These are phyloP conservation scores for Eutreptiella sp. DNA, from an alignment of 208 protist species.

Conservation along the genomic window DNA sequence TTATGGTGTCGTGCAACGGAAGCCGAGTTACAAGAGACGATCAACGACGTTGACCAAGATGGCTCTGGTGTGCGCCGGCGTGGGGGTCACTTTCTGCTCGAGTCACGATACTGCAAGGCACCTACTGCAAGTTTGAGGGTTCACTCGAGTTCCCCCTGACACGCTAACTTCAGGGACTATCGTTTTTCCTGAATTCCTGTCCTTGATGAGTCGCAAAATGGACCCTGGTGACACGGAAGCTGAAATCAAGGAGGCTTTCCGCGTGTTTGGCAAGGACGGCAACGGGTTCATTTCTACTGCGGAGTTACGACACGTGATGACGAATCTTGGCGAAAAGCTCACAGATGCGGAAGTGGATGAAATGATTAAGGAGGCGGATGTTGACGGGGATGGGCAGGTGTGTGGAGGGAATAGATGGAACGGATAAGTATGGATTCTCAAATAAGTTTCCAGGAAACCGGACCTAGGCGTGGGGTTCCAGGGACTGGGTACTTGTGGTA, in stretches of 20 bases:
- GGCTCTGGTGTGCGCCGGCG: too few relatives aligned
- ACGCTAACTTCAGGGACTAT: too few relatives aligned
- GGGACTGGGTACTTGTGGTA: too few relatives aligned
- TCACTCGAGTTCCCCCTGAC: too few relatives aligned
- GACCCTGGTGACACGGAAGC: conserved; percentile 75
- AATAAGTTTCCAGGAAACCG: too few relatives aligned
- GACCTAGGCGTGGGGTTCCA: too few relatives aligned
- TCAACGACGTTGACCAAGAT: conserved; percentile 90
- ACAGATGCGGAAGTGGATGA: conserved; percentile 44
- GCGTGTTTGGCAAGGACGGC: conserved; percentile 82
- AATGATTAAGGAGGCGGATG: conserved; percentile 35
- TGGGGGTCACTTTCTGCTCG: too few relatives aligned
- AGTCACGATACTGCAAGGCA: too few relatives aligned
- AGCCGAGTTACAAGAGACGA: conserved; percentile 88
- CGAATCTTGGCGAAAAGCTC: conserved; percentile 56
- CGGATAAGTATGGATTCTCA: too few relatives aligned
- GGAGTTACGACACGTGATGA: conserved; percentile 57
- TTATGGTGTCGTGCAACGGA: too few relatives aligned
- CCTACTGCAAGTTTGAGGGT: too few relatives aligned
- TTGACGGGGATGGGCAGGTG: conserved; percentile 37
- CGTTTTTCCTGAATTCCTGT: conserved; percentile 71
- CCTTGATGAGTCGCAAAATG: conserved; percentile 70
- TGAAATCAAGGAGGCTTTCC: conserved; percentile 85
- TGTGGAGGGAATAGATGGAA: too few relatives aligned
- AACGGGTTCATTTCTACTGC: conserved; percentile 60